Evolutionary conservation across 2,329 filamentous ascomycete genomes (phyloP).

Genomic region (Xylariaceae sp.): DNA sequence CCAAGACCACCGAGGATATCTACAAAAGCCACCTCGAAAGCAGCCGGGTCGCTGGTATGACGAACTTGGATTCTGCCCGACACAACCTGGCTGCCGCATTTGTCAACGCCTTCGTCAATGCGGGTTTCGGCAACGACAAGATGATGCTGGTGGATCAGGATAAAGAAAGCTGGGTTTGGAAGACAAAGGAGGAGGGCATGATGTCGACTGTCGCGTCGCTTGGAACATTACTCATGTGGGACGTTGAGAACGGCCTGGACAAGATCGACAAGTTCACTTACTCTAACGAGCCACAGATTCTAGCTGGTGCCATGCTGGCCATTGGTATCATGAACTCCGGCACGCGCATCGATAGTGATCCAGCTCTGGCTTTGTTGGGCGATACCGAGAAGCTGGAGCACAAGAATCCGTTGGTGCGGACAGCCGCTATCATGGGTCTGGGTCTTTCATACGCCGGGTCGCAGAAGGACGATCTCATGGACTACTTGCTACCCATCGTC

Average conservation of each 20-base stretch:
- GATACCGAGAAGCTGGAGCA: constrained; percentile 76
- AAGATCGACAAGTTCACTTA: constrained; percentile 96
- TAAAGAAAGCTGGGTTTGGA: constrained; percentile 96
- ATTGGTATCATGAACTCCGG: constrained; percentile 96
- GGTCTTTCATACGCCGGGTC: constrained; percentile 93
- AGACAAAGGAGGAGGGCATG: constrained; percentile 98
- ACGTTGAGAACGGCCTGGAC: constrained; percentile 86
- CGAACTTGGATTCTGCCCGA: constrained; percentile 89
- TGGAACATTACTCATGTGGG: constrained; percentile 88
- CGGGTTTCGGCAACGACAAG: constrained; percentile 92
- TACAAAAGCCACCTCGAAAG: constrained; percentile 99
- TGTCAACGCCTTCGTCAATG: constrained; percentile 95
- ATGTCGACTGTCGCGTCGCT: constrained; percentile 91
- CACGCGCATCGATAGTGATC: constrained; percentile 83
- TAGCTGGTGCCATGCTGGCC: constrained; percentile 85
- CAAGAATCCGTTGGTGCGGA: constrained; percentile 72
- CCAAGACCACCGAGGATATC: constrained; percentile 95
- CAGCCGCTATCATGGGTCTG: constrained; percentile 91
- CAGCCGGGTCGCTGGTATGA: constrained; percentile 85
- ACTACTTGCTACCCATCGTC: constrained; percentile 81
- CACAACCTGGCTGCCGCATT: constrained; percentile 96
- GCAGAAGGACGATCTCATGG: constrained; percentile 83
- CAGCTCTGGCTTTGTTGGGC: constrained; percentile 79
- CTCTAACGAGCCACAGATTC: constrained; percentile 72
- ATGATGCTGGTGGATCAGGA: constrained; percentile 91